These are phyloP conservation scores for Starmera stellimalicola DNA, from an alignment of 1,139 yeast genomes.

Conservation along the genomic window DNA sequence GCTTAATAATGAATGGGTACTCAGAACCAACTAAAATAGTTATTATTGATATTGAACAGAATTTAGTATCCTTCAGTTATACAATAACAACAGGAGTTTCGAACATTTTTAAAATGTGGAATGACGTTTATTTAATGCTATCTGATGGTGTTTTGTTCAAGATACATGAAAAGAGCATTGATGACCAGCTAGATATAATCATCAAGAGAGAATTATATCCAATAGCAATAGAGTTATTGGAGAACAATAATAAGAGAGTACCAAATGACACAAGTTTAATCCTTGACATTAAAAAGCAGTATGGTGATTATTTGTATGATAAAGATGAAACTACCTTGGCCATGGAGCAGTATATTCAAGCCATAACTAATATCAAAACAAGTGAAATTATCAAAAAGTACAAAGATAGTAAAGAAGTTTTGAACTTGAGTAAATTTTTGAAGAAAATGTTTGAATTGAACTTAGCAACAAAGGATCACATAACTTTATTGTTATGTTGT, in stretches of 20 bases:
- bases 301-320: slow-evolving; percentile 64
- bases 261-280: slow-evolving; percentile 22
- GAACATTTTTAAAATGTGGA: slow-evolving; percentile 47
- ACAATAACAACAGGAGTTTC: slow-evolving; percentile 56
- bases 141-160: slow-evolving; percentile 69
- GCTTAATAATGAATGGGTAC: slow-evolving; percentile 18
- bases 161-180: slow-evolving; percentile 55
- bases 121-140: slow-evolving; percentile 50
- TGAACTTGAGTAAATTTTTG: slow-evolving; percentile 55
- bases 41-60: slow-evolving; percentile 59
- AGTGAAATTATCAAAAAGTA: slow-evolving; percentile 75
- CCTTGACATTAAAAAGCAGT: slow-evolving; percentile 48
- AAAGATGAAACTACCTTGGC: slow-evolving; percentile 63
- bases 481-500: slow-evolving; percentile 72
- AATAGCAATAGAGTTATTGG: slow-evolving; percentile 66
- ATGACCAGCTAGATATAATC: slow-evolving; percentile 61
- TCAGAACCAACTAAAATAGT: slow-evolving; percentile 40
- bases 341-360: slow-evolving; percentile 53
- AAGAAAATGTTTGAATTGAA: slow-evolving; percentile 45
- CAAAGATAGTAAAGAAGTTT: slow-evolving; percentile 74
- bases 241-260: slow-evolving; percentile 23
- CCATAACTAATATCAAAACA: slow-evolving; percentile 47
- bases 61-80: slow-evolving; percentile 61
- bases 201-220: slow-evolving; percentile 63
- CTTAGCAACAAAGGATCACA: slow-evolving; percentile 64